Percentiles rank a stretch among this genome's conserved stretches.
Evolutionary conservation across 2,329 filamentous ascomycete species (phyloP).

Genomic region (Bipolaris zeicola): DNA sequence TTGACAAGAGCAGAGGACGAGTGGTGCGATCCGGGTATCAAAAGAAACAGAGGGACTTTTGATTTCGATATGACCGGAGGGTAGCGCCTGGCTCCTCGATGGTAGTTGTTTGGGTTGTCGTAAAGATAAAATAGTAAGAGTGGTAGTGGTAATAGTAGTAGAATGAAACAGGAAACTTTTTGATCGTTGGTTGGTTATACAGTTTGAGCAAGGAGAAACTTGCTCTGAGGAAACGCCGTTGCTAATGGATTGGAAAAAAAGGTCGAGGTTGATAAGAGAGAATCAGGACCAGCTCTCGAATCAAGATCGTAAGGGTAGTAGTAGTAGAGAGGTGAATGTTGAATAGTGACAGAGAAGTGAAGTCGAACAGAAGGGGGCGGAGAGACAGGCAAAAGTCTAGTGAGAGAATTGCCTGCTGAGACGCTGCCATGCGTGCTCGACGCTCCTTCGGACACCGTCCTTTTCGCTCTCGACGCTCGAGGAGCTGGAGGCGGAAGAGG

Average conservation of each 20-base stretch:
- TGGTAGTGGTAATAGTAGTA: not conserved
- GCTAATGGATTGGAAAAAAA: constrained; percentile 6
- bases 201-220: constrained; percentile 10
- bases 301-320: not conserved
- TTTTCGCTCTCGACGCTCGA: constrained; percentile 35
- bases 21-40: constrained; percentile 14
- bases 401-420: constrained; percentile 44
- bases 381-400: constrained; percentile 14
- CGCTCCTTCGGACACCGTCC: constrained; percentile 38
- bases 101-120: constrained; percentile 37
- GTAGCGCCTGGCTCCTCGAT: constrained; percentile 44
- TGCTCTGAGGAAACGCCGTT: constrained; percentile 16
- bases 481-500: constrained; percentile 29
- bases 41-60: constrained; percentile 3
- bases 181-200: constrained; percentile 10
- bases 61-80: constrained; percentile 9
- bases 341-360: constrained; percentile 9
- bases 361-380: not conserved
- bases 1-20: constrained; percentile 20
- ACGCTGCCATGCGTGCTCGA: constrained; percentile 46
- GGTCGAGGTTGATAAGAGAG: constrained; percentile 39
- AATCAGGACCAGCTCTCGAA: constrained; percentile 50
- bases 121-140: not conserved
- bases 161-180: constrained; percentile 25
- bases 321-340: not conserved